These are phyloP conservation scores for Xerophyta viscosa DNA, from an alignment of 106 monocot genomes.

Conservation along the genomic window DNA sequence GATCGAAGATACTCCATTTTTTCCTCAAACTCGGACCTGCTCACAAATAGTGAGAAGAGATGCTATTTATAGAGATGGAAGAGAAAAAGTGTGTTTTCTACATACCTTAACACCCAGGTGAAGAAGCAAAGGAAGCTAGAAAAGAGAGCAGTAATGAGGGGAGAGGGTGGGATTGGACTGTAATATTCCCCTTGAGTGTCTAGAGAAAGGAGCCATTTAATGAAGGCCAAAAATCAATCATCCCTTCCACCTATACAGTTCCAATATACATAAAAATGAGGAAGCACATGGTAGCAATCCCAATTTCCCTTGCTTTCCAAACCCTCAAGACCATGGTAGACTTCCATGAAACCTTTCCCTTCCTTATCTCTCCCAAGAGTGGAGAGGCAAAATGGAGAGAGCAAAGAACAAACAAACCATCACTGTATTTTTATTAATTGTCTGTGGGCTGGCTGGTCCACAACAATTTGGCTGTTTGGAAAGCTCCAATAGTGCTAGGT, in stretches of 20 bases:
- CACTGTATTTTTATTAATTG: background rate
- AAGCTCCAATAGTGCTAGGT: too few species aligned
- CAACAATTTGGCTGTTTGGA: background rate
- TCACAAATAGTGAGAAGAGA: too few species aligned
- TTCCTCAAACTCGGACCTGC: too few species aligned
- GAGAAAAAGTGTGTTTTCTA: too few species aligned
- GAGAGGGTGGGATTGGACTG: conserved; percentile 15
- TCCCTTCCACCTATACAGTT: background rate
- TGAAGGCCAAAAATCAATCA: conserved; percentile 16
- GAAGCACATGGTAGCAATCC: background rate
- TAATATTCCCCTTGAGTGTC: conserved; percentile 15
- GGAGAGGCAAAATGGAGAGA: background rate
- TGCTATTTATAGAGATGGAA: too few species aligned
- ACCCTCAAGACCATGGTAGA: background rate
- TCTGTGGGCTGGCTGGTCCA: background rate
- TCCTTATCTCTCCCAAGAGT: too few species aligned
- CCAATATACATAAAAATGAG: background rate
- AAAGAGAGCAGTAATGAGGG: conserved; percentile 22
- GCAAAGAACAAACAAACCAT: background rate
- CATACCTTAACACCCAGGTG: too few species aligned
- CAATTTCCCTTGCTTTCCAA: conserved; percentile 6
- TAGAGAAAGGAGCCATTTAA: background rate
- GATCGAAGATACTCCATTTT: too few species aligned
- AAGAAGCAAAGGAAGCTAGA: conserved; percentile 3
- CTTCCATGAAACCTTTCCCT: background rate